A percentile compares a stretch with the other conserved stretches of the same genome.
phyloP scores from a whole-genome alignment of 176 grass and related monocot genomes.

The Puya raimondii region DNA sequence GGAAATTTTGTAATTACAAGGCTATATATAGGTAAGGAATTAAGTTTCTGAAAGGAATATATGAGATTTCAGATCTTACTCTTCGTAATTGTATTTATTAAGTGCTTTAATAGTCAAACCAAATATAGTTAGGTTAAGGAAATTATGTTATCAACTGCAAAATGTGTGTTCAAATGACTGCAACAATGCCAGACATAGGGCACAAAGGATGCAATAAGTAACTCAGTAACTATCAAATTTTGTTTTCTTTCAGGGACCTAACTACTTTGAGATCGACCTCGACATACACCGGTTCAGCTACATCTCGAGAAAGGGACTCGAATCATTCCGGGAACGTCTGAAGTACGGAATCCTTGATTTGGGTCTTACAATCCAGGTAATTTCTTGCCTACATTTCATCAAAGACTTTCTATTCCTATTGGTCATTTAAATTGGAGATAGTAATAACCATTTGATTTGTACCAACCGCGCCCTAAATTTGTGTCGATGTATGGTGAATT shows the following conservation, averaged over 20 bases:
- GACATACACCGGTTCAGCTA: constrained; percentile 99
- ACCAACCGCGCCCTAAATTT: too few relatives aligned
- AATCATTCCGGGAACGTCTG: constrained; percentile 73
- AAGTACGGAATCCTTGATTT: constrained; percentile 86
- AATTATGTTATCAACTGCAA: background rate
- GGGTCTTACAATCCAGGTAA: constrained; percentile 91
- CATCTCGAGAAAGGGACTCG: constrained; percentile 87
- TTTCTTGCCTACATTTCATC: background rate
- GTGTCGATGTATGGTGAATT: background rate
- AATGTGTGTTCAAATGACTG: too few relatives aligned
- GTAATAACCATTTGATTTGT: background rate
- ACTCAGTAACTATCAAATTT: too few relatives aligned
- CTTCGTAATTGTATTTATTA: too few relatives aligned
- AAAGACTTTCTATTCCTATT: background rate
- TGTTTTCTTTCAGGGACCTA: constrained; percentile 50
- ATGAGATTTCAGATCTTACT: too few relatives aligned
- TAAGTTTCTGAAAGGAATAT: too few relatives aligned
- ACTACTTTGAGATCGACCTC: constrained; percentile 95
- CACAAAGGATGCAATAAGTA: too few relatives aligned
- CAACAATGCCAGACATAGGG: too few relatives aligned
- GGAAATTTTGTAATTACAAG: too few relatives aligned
- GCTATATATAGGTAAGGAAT: too few relatives aligned
- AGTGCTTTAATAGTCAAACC: background rate
- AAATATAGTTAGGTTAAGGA: too few relatives aligned
- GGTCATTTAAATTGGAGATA: background rate